These are phyloP conservation scores for Lycium barbarum DNA, from an alignment of 257 asterid genomes.

Conservation along the genomic window DNA sequence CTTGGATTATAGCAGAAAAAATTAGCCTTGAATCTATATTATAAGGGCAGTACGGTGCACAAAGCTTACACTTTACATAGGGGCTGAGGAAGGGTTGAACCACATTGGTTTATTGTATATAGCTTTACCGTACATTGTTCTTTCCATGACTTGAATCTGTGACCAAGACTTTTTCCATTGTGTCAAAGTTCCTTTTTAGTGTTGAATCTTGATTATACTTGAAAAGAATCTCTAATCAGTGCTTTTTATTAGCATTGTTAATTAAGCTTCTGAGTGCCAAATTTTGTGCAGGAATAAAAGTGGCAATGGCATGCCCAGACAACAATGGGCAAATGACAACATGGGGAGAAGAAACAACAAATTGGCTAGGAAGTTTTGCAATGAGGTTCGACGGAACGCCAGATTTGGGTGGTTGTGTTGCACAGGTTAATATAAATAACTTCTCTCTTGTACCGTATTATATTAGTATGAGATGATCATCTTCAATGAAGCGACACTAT, in stretches of 20 bases:
- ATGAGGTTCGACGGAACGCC: slow-evolving; percentile 78
- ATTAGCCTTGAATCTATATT: slow-evolving; percentile 9
- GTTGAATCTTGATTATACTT: background rate
- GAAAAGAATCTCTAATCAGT: background rate
- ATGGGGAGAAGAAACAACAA: slow-evolving; percentile 74
- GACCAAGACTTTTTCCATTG: background rate
- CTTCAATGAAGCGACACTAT: background rate
- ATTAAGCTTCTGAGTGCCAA: background rate
- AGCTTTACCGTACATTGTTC: background rate
- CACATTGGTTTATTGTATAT: background rate
- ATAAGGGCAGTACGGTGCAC: background rate
- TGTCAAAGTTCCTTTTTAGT: background rate
- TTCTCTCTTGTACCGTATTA: background rate
- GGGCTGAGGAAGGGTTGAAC: background rate
- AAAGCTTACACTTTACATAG: background rate
- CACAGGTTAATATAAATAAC: slow-evolving; percentile 49
- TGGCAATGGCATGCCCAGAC: slow-evolving; percentile 76
- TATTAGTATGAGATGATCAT: background rate
- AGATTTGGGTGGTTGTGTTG: slow-evolving; percentile 64
- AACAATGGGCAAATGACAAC: slow-evolving; percentile 63
- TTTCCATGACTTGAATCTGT: background rate
- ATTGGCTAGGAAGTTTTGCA: slow-evolving; percentile 71
- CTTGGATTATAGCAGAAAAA: background rate
- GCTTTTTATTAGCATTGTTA: background rate
- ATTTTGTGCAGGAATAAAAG: slow-evolving; percentile 65